Evolutionary conservation across 805 yeast genomes (phyloP), one percentile per base, ranked within the genome.

Genomic region (Schizosaccharomyces osmophilus): DNA sequence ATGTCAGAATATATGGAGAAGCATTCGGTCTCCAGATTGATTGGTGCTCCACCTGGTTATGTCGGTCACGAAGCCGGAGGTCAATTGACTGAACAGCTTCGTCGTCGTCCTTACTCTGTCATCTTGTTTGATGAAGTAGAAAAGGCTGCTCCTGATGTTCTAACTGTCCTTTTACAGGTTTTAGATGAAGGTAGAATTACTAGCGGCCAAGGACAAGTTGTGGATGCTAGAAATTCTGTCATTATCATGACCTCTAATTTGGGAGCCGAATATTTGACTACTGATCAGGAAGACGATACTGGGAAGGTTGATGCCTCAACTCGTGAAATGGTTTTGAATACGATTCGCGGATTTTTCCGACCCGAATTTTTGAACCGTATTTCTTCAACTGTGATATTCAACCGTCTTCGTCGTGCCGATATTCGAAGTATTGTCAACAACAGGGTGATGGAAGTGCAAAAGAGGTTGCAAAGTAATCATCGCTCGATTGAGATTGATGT

Each of bases 1-100:
- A 93, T 98, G 74, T 89, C 97, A 4, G 98, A 93, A 72, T 78
- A 93, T 68, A 82, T 85, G 72, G 98, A 93, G 75, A 93, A 93
- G 68, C 87, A 94, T 80, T 85, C 96, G 5, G 94, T 93, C 4
- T 87, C 97, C 8, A 93, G 93, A 71, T 80, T 93, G 64, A 77
- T 93, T 62, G 98, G 98, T 74, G 93, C 97, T 24, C 95, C 97
- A 1, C 96, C 97, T 0, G 98, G 98, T 68, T 85, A 85, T 68
- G 85, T 93, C 67, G 98, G 98, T 48, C 94, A 85, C 72, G 97
- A 89, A 71, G 96, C 93, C 72, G 98, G 98, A 71, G 98, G 98
- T 66, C 80, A 90, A 67, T 78, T 93, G 66, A 93, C 98, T 5
- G 95, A 93, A 68, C 95, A 93, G 65, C 77, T 93, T 62, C 79